Evolutionary conservation across 331 rosid genomes (phyloP), one percentile per base, ranked within the genome.

Genomic region (Malus hybrid): DNA sequence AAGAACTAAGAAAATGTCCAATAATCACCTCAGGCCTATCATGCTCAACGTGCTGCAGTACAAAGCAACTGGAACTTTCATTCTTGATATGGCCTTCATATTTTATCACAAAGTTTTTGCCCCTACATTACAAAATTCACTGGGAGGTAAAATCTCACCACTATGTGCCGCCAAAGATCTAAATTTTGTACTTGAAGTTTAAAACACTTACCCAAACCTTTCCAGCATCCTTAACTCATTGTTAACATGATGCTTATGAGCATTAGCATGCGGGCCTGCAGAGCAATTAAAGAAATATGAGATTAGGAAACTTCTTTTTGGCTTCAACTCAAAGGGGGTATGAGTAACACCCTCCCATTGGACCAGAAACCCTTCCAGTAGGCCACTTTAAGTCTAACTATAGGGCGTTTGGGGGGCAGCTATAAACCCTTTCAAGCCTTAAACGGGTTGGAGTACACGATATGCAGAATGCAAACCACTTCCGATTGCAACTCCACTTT

Each of bases 21-120:
- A 50, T 12, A 68, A 55, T 85, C 87, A 90, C 96, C 96, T 90
- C 93, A 34, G 96, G 96, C 58, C 89, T 86, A 57, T 88, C 96
- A 66, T 90, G 96, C 75, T 86, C 89, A 79, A 90, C 88, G 79
- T 90, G 91, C 78, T 90, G 89, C 58, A 90, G 82, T 74, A 88
- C 96, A 82, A 88, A 88, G 77, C 93, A 90, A 68, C 85, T 88
- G 30, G 77, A 72, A 77, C 68, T 73, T 63, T 80, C 90, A 66
- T 76, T 80, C 79, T 78, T 85, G 68, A 86, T 66, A 69, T 84
- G 82, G 26, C 88, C 88, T 78, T 86, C 89, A 50, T 80, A 85
- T 70, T 85, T 90, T 64, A 90, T 90, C 71, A 90, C 73, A 44
- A 76, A 90, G 70, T 73, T 83, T 80, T 79, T 83, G 55, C 96